Base-by-base conservation (phyloP, 2,329 filamentous ascomycete species). In the Gaeumannomyces tritici region DNA sequence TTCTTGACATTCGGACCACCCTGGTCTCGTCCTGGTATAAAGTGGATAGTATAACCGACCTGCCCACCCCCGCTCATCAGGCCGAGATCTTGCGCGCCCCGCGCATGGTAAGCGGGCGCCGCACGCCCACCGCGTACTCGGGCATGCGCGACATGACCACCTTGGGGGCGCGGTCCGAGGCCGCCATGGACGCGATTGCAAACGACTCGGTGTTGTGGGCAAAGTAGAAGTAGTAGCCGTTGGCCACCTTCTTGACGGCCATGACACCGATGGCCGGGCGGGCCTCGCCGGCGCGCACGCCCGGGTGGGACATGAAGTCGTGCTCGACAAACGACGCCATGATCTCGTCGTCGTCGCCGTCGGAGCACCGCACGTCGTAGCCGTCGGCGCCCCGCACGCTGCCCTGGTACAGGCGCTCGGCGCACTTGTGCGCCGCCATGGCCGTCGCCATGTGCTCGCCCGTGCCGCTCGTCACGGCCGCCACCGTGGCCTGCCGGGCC, bases 391-490 rank as follows among this genome's bases (percentile, higher is more conserved):
- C 91, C 66, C 84, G 87, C 70, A 80, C 83, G 59, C 81, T 88
- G 67, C 81, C 84, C 66, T 88, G 84, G 71, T 92, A 96, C 29
- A 99, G 81, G 57, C 95, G 85, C 66, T 93, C 89, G 0, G 93
- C 92, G 71, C 92, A 96, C 62, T 89, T 88, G 63, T 89, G 87
- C 8, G 95, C 93, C 13, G 95, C 93, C 82, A 96, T 89, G 0
- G 93, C 96, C 0, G 93, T 97, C 47, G 92, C 90, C 89, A 99
- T 99, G 72, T 99, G 95, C 75, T 99, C 95, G 59, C 95, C 95
- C 3, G 95, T 99, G 31, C 95, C 95, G 71, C 91, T 96, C 54
- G 92, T 96, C 27, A 97, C 91, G 29, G 88, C 87, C 33, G 91
- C 93, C 31, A 96, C 91, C 57, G 83, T 85, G 4, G 42, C 21